Evolutionary conservation across 2,329 filamentous ascomycete genomes (phyloP), one percentile per base, ranked within the genome.

Genomic region (Aspergillus tanneri): DNA sequence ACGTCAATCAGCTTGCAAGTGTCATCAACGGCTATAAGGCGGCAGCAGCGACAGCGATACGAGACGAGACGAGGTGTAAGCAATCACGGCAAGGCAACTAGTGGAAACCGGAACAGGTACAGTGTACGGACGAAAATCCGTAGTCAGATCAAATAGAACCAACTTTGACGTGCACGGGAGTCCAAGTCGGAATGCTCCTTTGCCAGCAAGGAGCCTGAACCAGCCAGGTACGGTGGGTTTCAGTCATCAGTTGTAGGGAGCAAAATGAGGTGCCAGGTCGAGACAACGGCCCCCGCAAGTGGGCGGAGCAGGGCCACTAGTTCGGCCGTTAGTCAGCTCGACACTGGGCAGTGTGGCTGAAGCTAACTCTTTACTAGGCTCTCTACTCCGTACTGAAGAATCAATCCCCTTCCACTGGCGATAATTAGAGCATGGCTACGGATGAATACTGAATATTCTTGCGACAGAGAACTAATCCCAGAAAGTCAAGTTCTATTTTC

Each of bases 121-220:
- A 37, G 5, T n/a, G 35, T 11, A 37, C 14, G 35, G 5, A n/a
- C 12, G 24, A 11, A 16, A 23, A 18, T 10, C 25, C 22, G 36
- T 11, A 34, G 37, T 34, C 16, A 27, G 25, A 38, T 6, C 16
- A 12, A 21, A 10, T 35, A 18, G 22, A 11, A 41, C 22, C 14
- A 24, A 16, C 24, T 14, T 34, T 30, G 28, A 16, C 19, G 23
- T 35, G 27, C 19, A 14, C 25, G 27, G 41, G 14, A 14, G 36
- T 18, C 27, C 27, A 28, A 27, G 45, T 24, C 23, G 37, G 16
- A 12, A 18, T 24, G 30, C 53, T 52, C 52, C 55, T 53, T 56
- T 53, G 39, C 56, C 54, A 58, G 56, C 54, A 57, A 60, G 56
- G 52, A 57, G 47, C 46, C 50, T 50, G 52, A 55, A n/a, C 55